These are phyloP conservation scores for Fusarium fujikuroi DNA, from an alignment of 2,329 filamentous ascomycete species.

Conservation along the genomic window DNA sequence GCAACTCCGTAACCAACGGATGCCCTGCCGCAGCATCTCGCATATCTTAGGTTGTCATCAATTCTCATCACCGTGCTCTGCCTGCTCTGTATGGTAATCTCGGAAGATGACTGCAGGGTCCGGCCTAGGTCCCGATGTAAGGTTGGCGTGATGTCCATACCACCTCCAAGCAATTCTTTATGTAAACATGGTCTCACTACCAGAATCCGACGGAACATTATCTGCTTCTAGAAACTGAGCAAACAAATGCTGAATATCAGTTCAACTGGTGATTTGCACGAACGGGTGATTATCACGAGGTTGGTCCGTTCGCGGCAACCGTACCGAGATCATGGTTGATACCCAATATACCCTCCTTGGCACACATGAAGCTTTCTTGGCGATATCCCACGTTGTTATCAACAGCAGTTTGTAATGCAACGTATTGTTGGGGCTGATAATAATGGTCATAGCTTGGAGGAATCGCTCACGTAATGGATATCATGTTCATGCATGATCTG, in stretches of 20 bases:
- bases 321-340: background rate
- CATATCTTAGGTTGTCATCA: background rate
- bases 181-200: background rate
- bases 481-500: constrained; percentile 81
- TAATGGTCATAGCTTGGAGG: constrained; percentile 78
- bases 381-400: background rate
- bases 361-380: background rate
- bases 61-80: background rate
- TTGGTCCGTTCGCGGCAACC: background rate
- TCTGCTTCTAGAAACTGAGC: background rate
- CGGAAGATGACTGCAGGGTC: background rate
- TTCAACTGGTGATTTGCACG: too few relatives aligned
- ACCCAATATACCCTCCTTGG: background rate
- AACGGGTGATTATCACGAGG: background rate
- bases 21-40: background rate
- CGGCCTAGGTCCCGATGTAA: background rate
- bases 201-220: background rate
- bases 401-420: constrained; percentile 52
- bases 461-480: constrained; percentile 71
- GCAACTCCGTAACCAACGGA: background rate
- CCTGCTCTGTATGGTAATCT: background rate
- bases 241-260: background rate
- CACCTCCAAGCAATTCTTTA: background rate
- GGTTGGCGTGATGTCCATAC: background rate
- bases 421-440: constrained; percentile 67